Conservation (phyloP, 116 monocot species). For the Dioscorea cayenensis region DNA sequence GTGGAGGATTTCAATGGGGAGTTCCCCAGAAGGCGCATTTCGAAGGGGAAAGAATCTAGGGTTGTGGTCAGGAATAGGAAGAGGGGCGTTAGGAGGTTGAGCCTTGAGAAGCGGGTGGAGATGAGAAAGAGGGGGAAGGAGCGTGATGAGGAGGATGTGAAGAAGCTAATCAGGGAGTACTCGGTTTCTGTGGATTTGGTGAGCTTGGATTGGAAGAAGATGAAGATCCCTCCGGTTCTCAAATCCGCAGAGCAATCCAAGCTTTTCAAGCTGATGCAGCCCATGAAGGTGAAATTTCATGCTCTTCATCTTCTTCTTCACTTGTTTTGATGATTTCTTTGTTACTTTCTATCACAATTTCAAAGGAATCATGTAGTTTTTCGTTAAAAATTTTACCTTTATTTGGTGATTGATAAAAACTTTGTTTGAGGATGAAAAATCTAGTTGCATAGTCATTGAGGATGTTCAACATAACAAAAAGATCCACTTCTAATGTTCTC, state of each 20-base stretch:
- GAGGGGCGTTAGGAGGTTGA: conserved; percentile 46
- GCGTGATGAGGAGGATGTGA: not conserved
- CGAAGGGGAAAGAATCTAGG: not conserved
- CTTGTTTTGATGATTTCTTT: no score
- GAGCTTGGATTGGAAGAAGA: conserved; percentile 77
- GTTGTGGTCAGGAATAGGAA: conserved; percentile 27
- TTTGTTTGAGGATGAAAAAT: no score
- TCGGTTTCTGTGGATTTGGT: conserved; percentile 51
- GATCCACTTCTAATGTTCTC: no score
- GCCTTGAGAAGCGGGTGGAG: conserved; percentile 52
- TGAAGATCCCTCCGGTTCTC: conserved; percentile 94
- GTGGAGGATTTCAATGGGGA: conserved; percentile 14
- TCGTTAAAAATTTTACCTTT: no score
- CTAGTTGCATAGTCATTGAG: no score
- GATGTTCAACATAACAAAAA: no score
- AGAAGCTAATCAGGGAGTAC: conserved; percentile 51
- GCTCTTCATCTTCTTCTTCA: not conserved
- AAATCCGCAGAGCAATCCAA: conserved; percentile 50
- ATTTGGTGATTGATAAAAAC: no score
- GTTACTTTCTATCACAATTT: not conserved
- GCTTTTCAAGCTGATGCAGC: conserved; percentile 82
- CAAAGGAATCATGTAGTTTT: no score
- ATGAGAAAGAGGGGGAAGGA: conserved; percentile 29
- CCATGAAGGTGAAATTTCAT: conserved; percentile 56
- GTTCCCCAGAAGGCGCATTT: not conserved